These are phyloP conservation scores for Diaporthe caulivora DNA, from an alignment of 2,329 filamentous ascomycete species.

Conservation along the genomic window DNA sequence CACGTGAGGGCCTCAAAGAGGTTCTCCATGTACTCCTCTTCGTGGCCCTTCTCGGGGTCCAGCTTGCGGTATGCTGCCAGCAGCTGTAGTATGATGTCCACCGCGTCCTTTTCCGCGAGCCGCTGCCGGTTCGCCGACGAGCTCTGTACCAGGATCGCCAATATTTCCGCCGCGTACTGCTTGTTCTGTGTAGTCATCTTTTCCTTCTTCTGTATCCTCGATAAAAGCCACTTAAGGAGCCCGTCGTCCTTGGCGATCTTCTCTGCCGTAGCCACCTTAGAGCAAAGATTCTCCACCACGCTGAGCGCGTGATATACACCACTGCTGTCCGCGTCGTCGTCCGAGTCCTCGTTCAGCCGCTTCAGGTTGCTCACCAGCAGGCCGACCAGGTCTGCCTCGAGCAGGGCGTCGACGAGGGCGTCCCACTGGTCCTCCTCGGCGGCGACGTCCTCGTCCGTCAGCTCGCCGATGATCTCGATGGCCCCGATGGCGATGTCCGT, in stretches of 20 bases:
- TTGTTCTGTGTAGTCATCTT: constrained; percentile 85
- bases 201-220: constrained; percentile 76
- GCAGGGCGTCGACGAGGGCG: constrained; percentile 74
- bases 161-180: constrained; percentile 91
- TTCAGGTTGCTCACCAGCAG: constrained; percentile 83
- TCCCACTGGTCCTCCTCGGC: constrained; percentile 87
- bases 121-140: constrained; percentile 74
- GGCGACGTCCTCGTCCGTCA: constrained; percentile 93
- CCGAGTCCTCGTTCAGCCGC: constrained; percentile 80
- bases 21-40: constrained; percentile 96
- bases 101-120: constrained; percentile 75
- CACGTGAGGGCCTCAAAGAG: constrained; percentile 89
- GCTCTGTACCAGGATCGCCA: constrained; percentile 88
- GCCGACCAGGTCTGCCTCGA: constrained; percentile 78
- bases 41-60: constrained; percentile 88
- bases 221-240: constrained; percentile 82
- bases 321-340: constrained; percentile 75
- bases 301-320: constrained; percentile 89
- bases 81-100: constrained; percentile 85
- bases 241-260: constrained; percentile 77
- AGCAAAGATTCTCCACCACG: constrained; percentile 88
- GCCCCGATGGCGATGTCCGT: constrained; percentile 95
- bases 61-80: constrained; percentile 86
- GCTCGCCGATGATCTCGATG: constrained; percentile 88
- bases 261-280: constrained; percentile 75